These are phyloP conservation scores for Lipomyces kockii DNA, from an alignment of 805 yeast species.

Conservation along the genomic window DNA sequence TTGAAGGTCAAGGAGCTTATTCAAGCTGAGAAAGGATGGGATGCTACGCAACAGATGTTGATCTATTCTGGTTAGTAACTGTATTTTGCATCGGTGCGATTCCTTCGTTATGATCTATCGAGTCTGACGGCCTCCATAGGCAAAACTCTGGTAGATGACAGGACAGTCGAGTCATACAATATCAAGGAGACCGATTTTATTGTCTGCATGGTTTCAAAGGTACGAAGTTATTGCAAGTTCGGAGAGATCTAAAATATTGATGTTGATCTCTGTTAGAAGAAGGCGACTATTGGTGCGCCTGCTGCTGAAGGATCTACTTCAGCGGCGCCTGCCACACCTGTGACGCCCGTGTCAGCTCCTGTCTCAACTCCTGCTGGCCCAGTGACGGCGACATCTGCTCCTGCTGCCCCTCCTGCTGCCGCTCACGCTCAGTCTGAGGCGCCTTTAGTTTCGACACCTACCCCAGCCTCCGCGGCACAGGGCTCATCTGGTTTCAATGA, in stretches of 20 bases:
- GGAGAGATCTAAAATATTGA: neutral
- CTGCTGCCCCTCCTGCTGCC: slow-evolving; percentile 38
- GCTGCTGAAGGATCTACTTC: slow-evolving; percentile 17
- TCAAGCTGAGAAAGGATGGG: slow-evolving; percentile 70
- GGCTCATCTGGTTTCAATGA: slow-evolving; percentile 42
- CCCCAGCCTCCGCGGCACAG: slow-evolving; percentile 39
- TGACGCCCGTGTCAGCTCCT: slow-evolving; percentile 38
- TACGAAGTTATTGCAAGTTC: slow-evolving; percentile 6
- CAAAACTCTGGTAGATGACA: slow-evolving; percentile 83
- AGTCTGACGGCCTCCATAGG: slow-evolving; percentile 46
- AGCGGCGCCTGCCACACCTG: slow-evolving; percentile 23
- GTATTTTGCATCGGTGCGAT: neutral
- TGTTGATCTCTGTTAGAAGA: neutral
- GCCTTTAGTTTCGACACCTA: slow-evolving; percentile 36
- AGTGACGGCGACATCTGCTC: slow-evolving; percentile 26
- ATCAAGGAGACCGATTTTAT: slow-evolving; percentile 83
- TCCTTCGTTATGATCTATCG: neutral
- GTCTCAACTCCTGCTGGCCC: slow-evolving; percentile 36
- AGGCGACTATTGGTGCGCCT: slow-evolving; percentile 36
- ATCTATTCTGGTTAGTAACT: slow-evolving; percentile 72
- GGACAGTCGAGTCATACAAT: slow-evolving; percentile 70
- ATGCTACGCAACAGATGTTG: slow-evolving; percentile 75
- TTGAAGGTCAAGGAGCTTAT: slow-evolving; percentile 72
- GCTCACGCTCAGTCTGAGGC: slow-evolving; percentile 29
- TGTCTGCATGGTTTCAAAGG: slow-evolving; percentile 84